Conservation (phyloP, 805 yeast species). For the Sugiyamaella qingdaonensis region DNA sequence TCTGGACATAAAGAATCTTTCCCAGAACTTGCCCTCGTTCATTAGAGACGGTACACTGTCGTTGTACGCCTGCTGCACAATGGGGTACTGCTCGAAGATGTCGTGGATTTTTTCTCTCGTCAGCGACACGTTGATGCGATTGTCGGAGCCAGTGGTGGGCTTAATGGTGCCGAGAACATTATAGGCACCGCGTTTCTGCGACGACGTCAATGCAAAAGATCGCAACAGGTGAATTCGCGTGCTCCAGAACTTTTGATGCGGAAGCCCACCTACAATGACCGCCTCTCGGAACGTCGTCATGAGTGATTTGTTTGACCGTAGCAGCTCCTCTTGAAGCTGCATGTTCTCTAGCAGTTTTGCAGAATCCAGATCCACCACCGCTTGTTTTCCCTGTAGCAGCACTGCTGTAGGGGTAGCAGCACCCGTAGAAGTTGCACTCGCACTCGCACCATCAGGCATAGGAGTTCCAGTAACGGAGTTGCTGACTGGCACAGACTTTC, state of each 20-base stretch:
- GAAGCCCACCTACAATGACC: constrained; percentile 64
- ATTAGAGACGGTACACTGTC: constrained; percentile 82
- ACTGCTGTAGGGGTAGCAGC: constrained; percentile 20
- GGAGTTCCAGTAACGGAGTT: constrained; percentile 31
- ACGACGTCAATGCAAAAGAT: constrained; percentile 76
- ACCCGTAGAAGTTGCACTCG: constrained; percentile 8
- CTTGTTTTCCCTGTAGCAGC: constrained; percentile 20
- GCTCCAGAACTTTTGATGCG: constrained; percentile 83
- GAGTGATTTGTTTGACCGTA: constrained; percentile 63
- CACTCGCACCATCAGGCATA: constrained; percentile 29
- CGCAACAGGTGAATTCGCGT: constrained; percentile 74
- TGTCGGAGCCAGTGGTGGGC: constrained; percentile 89
- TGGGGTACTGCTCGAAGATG: constrained; percentile 88
- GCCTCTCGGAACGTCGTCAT: constrained; percentile 81
- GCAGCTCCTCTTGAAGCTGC: constrained; percentile 71
- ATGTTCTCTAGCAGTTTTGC: constrained; percentile 62
- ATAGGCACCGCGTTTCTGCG: constrained; percentile 89
- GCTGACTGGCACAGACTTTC: constrained; percentile 3
- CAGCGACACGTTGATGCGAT: constrained; percentile 87
- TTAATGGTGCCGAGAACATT: constrained; percentile 90
- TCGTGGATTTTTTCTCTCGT: constrained; percentile 87
- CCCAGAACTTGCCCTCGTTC: constrained; percentile 93
- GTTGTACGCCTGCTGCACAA: constrained; percentile 80
- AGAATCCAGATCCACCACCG: constrained; percentile 44
- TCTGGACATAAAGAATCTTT: constrained; percentile 87